Evolutionary conservation across 164 flowering plant genomes (phyloP), one percentile per base, ranked within the genome.

Genomic region (Sedum album): DNA sequence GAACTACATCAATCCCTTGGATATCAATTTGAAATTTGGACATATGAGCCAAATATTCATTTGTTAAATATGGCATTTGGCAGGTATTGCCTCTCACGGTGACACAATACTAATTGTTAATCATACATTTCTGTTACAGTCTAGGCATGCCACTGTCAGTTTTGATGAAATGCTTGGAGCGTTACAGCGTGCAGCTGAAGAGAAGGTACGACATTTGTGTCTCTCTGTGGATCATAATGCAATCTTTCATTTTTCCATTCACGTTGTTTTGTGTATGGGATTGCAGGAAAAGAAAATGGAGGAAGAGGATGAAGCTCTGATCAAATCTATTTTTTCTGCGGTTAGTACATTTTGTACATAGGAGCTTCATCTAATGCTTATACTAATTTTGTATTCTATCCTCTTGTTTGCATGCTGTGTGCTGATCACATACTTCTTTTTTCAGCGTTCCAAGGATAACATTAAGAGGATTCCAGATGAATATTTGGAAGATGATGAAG

Each of bases 141-240:
- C 97, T 5, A 82, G 96, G 66, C 98, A 93, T 77, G 94, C 96
- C 20, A 85, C 86, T 70, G 97, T 94, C 55, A 88, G 87, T 70
- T 83, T 88, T 0, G 97, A 94, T 78, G 84, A 81, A 44, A 86
- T 91, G 97, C 87, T 94, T 31, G 95, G 80, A 78, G 90, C 88
- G 60, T 78, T 91, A 82, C 91, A 88, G 68, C 84, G 72, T 6
- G 76, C 90, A 14, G 78, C 82, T 53, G 88, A 83, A 62, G 70
- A 77, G 6, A 86, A 88, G 96, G 97, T 89, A 82, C 30, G 42
- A 1, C 42, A 39, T 39, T 39, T 39, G 60, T 13, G 63, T n/a
- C 67, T 67, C 33, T 73, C 25, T 35, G n/a, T 31, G 1, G 20
- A 31, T 31, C 23, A 20, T 7, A 31, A 33, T 61, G 33, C 18